Percentiles rank a stretch among this genome's conserved stretches.
Evolutionary conservation across 1,284 basidiomycete genomes (phyloP).

Genomic region (Leccinum insolens): DNA sequence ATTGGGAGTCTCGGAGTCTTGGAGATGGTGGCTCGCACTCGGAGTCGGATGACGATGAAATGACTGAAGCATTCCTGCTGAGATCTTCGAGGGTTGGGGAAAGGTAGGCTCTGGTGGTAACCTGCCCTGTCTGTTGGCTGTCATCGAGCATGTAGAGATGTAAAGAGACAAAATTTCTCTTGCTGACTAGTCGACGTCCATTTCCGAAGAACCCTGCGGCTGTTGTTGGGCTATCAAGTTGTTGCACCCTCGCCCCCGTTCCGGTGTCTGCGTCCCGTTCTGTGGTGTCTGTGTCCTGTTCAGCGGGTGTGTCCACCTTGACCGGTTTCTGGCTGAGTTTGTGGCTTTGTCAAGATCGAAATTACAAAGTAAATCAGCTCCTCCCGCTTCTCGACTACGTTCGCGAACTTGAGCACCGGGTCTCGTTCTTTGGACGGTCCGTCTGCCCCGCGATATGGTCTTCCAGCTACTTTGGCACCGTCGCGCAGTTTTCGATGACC

Average conservation of each 20-base stretch:
- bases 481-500: slow-evolving; percentile 83
- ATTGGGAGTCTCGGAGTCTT: slow-evolving; percentile 57
- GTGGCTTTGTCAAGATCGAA: slow-evolving; percentile 81
- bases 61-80: slow-evolving; percentile 76
- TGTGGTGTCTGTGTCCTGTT: slow-evolving; percentile 63
- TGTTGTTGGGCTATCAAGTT: slow-evolving; percentile 15
- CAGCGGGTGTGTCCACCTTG: slow-evolving; percentile 51
- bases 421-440: slow-evolving; percentile 88
- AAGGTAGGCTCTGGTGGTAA: slow-evolving; percentile 18
- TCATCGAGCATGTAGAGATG: neutral
- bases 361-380: slow-evolving; percentile 85
- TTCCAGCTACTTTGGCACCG: slow-evolving; percentile 90
- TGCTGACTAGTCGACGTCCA: slow-evolving; percentile 74
- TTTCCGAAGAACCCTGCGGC: slow-evolving; percentile 63
- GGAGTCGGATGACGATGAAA: slow-evolving; percentile 67
- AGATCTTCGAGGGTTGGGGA: slow-evolving; percentile 59
- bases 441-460: slow-evolving; percentile 85
- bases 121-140: neutral
- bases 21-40: slow-evolving; percentile 49
- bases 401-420: slow-evolving; percentile 76
- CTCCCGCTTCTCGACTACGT: slow-evolving; percentile 87
- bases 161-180: neutral
- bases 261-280: slow-evolving; percentile 58
- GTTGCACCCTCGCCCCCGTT: slow-evolving; percentile 41
- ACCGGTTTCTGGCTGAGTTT: slow-evolving; percentile 72